Conservation (phyloP, 352 stramenopile species). For the Thraustotheca clavata region DNA sequence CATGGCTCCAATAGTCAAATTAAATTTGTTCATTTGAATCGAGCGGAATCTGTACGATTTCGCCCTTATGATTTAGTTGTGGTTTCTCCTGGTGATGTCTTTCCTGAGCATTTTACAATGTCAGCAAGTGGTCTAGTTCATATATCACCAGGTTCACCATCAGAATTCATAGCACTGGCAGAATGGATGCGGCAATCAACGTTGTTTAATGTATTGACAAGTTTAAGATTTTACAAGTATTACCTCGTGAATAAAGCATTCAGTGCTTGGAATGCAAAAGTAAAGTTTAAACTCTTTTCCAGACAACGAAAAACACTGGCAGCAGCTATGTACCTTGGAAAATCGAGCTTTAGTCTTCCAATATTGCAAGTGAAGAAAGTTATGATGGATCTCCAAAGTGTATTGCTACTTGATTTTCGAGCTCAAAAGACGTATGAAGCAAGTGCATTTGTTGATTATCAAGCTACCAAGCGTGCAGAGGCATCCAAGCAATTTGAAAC, state of each 20-base stretch:
- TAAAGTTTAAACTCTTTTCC: conserved; percentile 87
- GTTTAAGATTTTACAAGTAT: conserved; percentile 90
- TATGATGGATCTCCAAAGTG: conserved; percentile 72
- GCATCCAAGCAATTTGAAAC: conserved; percentile 86
- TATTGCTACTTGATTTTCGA: conserved; percentile 72
- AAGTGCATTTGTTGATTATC: conserved; percentile 84
- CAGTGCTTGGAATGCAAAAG: conserved; percentile 77
- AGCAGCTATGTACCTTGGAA: conserved; percentile 81
- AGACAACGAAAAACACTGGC: conserved; percentile 81
- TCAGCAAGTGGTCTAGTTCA: conserved; percentile 75
- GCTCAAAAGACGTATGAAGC: conserved; percentile 88
- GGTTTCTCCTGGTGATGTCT: conserved; percentile 66
- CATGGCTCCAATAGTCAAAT: conserved; percentile 86
- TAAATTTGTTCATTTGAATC: conserved; percentile 93
- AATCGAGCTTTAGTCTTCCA: conserved; percentile 82
- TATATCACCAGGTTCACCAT: conserved; percentile 59
- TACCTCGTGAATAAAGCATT: conserved; percentile 92
- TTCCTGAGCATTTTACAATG: conserved; percentile 88
- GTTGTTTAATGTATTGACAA: conserved; percentile 93
- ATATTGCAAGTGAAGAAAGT: conserved; percentile 86
- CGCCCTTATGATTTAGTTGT: conserved; percentile 90
- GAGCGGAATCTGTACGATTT: conserved; percentile 62
- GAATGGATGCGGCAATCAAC: conserved; percentile 94
- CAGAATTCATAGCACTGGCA: conserved; percentile 88
- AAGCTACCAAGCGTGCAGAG: conserved; percentile 75